These are phyloP conservation scores for Scytalidium lignicola DNA, from an alignment of 2,329 filamentous ascomycete genomes.

Conservation along the genomic window DNA sequence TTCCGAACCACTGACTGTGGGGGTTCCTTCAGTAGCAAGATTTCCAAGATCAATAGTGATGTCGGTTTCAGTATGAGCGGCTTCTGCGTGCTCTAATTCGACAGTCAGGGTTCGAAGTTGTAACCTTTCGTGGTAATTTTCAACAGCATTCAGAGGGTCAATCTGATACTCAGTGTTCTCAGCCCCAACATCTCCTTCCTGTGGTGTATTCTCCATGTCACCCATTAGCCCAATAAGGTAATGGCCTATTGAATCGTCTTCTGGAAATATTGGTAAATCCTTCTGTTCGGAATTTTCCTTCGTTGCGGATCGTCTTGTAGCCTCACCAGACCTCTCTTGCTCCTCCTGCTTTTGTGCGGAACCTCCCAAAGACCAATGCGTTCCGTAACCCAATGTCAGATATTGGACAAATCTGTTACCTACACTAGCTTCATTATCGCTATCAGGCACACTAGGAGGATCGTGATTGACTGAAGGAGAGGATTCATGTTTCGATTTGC, in stretches of 20 bases:
- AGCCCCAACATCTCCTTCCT: conserved; percentile 1
- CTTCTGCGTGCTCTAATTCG: conserved; percentile 46
- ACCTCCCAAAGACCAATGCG: conserved; percentile 53
- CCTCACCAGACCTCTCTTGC: neutral
- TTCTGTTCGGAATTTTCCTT: neutral
- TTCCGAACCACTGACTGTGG: conserved; percentile 14
- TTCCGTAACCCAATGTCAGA: conserved; percentile 62
- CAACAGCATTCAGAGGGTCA: conserved; percentile 1
- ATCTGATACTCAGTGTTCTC: conserved; percentile 6
- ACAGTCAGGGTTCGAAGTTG: conserved; percentile 63
- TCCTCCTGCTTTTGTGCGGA: conserved; percentile 10
- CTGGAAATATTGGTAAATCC: conserved; percentile 1
- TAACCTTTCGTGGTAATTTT: conserved; percentile 46
- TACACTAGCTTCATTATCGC: conserved; percentile 19
- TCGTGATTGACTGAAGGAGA: conserved; percentile 11
- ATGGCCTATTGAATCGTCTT: conserved; percentile 33
- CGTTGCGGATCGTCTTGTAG: neutral
- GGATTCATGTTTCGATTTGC: conserved; percentile 1
- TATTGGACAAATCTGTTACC: conserved; percentile 51
- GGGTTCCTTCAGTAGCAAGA: conserved; percentile 9
- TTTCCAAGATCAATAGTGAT: conserved; percentile 39
- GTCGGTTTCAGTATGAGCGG: conserved; percentile 37
- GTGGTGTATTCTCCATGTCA: conserved; percentile 47
- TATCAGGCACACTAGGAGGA: conserved; percentile 13
- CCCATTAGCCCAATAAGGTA: conserved; percentile 68